Conservation (phyloP, 2,329 filamentous ascomycete genomes). For the Beauveria sp. region DNA sequence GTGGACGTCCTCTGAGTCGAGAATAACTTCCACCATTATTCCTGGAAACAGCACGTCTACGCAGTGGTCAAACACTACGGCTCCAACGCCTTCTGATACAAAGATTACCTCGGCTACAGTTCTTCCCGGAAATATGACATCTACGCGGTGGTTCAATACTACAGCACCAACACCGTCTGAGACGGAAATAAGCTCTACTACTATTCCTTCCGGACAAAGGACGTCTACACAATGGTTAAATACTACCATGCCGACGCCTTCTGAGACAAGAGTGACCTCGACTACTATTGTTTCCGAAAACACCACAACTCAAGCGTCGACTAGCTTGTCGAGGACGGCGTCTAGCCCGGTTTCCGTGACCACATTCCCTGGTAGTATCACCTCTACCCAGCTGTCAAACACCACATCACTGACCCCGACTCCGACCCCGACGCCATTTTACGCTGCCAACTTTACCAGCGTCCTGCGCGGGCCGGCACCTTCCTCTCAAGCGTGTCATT, state of each 20-base stretch:
- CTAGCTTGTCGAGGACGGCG: background rate
- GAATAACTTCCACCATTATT: background rate
- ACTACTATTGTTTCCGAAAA: background rate
- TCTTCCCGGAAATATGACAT: background rate
- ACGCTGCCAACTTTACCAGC: constrained; percentile 6
- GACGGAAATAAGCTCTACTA: background rate
- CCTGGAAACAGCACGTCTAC: background rate
- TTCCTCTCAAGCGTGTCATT: constrained; percentile 20
- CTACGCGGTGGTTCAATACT: background rate
- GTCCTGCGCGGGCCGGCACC: constrained; percentile 4
- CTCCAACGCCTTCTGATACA: background rate
- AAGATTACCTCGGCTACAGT: background rate
- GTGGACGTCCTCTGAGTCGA: background rate
- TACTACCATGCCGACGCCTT: background rate
- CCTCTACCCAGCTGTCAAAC: background rate
- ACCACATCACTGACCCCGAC: background rate
- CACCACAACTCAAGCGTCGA: background rate
- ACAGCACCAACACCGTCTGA: background rate
- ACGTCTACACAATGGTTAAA: background rate
- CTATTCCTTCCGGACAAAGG: background rate
- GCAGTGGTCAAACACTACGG: background rate
- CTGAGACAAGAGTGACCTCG: background rate
- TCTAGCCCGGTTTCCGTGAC: background rate
- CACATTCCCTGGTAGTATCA: background rate
- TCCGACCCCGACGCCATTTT: background rate